Base-by-base conservation (phyloP, 2,329 filamentous ascomycete genomes). In the Byssochlamys sp. region DNA sequence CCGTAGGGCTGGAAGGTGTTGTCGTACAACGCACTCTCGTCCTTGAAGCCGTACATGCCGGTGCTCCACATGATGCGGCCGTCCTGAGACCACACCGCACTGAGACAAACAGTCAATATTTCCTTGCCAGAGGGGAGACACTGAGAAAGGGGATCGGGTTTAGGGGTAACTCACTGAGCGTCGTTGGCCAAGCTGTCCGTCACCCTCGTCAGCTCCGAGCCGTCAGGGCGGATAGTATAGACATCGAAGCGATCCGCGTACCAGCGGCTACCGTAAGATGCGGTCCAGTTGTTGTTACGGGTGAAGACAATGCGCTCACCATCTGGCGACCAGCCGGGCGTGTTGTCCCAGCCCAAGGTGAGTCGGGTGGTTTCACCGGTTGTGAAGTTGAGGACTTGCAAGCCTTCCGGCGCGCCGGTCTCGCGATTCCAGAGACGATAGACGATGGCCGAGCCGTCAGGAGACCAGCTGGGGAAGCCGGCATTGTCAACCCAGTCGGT, bases 1-100 rank as follows among this genome's bases (percentile, higher is more conserved):
- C 75, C 75, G 51, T 77, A 77, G 0, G 74, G 76, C 64, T 78
- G 73, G 62, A 77, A 78, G 0, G 75, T 77, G 35, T 75, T 59
- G 55, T 78, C 75, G 54, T 73, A 78, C 1, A 72, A 61, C 0
- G 71, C 67, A 10, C 69, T 67, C 66, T 78, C 76, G 49, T 74
- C 71, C 35, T 73, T 67, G 64, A 77, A 78, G 2, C 75, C 76
- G 55, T 72, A 78, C 72, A 73, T 73, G 3, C 75, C 75, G 9
- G 66, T 75, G 5, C 63, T 70, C 48, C 69, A 79, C 60, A 75
- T 59, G 35, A 78, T 77, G 4, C 68, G 67, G 6, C 74, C 73
- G 63, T 78, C 75, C 1, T 67, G 64, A 0, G 71, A 69, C 75
- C 76, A 78, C 0, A 77, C 73, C 1, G 75, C 75, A 62, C 28